Conservation (phyloP, 2,329 filamentous ascomycete genomes). For the Emergomyces africanus region DNA sequence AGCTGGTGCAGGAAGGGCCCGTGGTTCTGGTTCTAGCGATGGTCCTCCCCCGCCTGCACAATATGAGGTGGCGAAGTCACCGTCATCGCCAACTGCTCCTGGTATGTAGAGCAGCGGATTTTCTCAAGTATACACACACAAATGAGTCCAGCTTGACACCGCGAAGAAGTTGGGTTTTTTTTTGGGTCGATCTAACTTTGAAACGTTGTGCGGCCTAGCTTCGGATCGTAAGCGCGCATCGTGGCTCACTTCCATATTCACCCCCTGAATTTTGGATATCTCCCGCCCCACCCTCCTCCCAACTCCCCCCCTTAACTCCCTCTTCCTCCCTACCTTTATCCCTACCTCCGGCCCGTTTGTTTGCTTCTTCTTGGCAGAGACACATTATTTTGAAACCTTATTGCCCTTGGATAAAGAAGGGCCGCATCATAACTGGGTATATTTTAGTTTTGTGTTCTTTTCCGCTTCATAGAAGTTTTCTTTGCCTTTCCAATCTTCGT, state of each 20-base stretch:
- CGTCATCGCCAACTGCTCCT: slow-evolving; percentile 4
- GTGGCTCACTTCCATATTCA: slow-evolving; percentile 12
- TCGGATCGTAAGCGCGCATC: slow-evolving; percentile 12
- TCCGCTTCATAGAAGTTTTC: background rate
- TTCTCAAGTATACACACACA: background rate
- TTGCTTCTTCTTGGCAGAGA: background rate
- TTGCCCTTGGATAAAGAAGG: background rate
- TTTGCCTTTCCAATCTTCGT: background rate
- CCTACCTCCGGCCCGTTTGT: background rate
- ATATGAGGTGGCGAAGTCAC: background rate
- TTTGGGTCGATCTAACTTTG: background rate
- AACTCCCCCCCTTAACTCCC: background rate
- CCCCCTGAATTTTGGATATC: slow-evolving; percentile 14
- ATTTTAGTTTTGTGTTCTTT: background rate
- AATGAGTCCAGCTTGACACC: background rate
- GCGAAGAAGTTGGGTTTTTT: background rate
- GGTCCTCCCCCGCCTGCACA: background rate
- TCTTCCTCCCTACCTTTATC: background rate
- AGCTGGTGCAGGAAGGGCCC: background rate
- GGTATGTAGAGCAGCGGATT: slow-evolving; percentile 8
- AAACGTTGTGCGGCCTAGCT: slow-evolving; percentile 2
- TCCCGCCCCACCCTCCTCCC: background rate
- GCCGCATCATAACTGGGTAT: background rate
- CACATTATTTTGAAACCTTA: background rate
- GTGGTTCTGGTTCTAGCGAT: background rate